phyloP scores from a whole-genome alignment of 768 basidiomycete species.

The Boletus tylopilopsis region DNA sequence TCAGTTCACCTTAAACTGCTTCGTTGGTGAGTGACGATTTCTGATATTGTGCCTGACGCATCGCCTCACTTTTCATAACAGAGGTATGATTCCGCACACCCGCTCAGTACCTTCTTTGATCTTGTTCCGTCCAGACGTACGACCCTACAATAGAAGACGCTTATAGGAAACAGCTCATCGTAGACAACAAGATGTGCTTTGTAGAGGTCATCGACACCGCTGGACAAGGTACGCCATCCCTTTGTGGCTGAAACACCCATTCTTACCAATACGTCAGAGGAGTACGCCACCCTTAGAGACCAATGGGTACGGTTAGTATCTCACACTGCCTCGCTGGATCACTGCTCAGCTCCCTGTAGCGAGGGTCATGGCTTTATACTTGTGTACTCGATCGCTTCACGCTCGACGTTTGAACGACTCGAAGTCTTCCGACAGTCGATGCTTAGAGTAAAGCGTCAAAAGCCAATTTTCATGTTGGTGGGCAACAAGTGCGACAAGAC shows the following conservation, averaged over 20 bases:
- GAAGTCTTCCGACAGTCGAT: conserved; percentile 90
- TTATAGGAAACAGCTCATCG: conserved; percentile 91
- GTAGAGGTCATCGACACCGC: conserved; percentile 98
- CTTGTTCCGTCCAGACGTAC: conserved; percentile 61
- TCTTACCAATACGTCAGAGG: conserved; percentile 56
- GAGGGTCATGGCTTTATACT: conserved; percentile 98
- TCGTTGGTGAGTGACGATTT: conserved; percentile 68
- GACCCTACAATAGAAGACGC: conserved; percentile 99
- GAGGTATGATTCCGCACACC: conserved; percentile 44
- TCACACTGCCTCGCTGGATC: conserved; percentile 2
- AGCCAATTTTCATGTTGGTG: conserved; percentile 89
- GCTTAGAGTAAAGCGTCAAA: conserved; percentile 80
- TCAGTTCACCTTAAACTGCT: conserved; percentile 95
- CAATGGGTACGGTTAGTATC: conserved; percentile 91
- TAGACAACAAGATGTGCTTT: conserved; percentile 93
- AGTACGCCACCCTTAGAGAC: conserved; percentile 93
- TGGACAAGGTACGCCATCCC: conserved; percentile 73
- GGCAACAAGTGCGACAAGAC: conserved; percentile 95
- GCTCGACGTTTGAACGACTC: conserved; percentile 85
- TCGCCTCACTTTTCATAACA: conserved; percentile 29
- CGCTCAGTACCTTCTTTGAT: conserved; percentile 5
- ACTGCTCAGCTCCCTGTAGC: conserved; percentile 38
- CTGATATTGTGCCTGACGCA: conserved; percentile 9
- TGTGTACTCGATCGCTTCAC: conserved; percentile 95
- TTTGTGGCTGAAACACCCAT: conserved; percentile 4